These are phyloP conservation scores for Myriangium duriaei DNA, from an alignment of 2,329 filamentous ascomycete genomes.

Conservation along the genomic window DNA sequence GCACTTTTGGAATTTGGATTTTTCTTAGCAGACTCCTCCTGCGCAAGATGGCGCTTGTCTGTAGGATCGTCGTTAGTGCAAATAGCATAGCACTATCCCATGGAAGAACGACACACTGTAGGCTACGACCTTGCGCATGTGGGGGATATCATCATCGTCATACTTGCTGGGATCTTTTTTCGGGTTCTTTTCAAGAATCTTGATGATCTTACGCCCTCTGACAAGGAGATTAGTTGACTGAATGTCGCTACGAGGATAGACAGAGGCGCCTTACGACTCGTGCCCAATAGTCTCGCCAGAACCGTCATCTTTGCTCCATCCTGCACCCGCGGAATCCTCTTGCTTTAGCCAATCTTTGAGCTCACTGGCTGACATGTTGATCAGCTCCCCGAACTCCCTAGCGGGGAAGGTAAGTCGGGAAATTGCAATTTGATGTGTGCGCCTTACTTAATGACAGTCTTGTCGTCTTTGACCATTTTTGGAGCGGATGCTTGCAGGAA, in stretches of 20 bases:
- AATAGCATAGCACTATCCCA: constrained; percentile 16
- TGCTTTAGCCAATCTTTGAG: constrained; percentile 50
- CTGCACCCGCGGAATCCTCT: constrained; percentile 44
- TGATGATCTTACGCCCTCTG: constrained; percentile 50
- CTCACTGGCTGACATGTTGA: constrained; percentile 53
- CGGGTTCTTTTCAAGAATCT: constrained; percentile 51
- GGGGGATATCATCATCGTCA: constrained; percentile 42
- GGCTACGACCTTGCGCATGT: constrained; percentile 40
- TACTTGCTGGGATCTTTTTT: constrained; percentile 45
- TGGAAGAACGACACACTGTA: constrained; percentile 31
- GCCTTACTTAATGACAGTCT: constrained; percentile 37
- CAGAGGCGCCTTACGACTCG: constrained; percentile 31
- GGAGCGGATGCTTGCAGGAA: constrained; percentile 5
- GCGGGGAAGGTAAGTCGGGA: constrained; percentile 7
- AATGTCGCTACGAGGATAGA: not conserved
- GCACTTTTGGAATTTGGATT: constrained; percentile 45
- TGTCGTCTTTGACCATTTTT: constrained; percentile 40
- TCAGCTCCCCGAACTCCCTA: constrained; percentile 52
- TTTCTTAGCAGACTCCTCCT: constrained; percentile 47
- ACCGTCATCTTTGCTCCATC: constrained; percentile 47
- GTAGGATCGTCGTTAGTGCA: constrained; percentile 48
- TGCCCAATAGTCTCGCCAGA: constrained; percentile 52
- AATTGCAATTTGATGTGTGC: not conserved
- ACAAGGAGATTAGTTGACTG: not conserved
- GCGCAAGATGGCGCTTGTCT: constrained; percentile 53